Conservation (phyloP, 2,329 filamentous ascomycete species). For the Xylariomycetidae sp. region DNA sequence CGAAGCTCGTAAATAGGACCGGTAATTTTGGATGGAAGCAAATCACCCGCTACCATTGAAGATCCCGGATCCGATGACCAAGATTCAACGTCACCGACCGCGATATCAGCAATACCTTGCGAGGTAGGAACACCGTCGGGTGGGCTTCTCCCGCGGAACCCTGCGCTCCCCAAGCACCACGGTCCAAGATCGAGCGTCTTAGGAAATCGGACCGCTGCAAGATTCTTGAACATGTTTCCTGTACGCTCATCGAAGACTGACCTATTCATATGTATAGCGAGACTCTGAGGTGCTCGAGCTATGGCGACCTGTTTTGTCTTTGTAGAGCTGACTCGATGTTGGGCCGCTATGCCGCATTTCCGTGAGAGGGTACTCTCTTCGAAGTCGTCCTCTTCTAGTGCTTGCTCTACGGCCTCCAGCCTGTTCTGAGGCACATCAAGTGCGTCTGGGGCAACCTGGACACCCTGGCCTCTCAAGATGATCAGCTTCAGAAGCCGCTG, state of each 20-base stretch:
- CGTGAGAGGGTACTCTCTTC: constrained; percentile 61
- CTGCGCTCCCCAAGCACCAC: constrained; percentile 74
- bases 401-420: constrained; percentile 62
- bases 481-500: constrained; percentile 44
- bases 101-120: constrained; percentile 20
- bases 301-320: constrained; percentile 90
- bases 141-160: constrained; percentile 9
- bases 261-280: constrained; percentile 85
- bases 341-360: constrained; percentile 61
- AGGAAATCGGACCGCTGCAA: constrained; percentile 73
- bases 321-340: constrained; percentile 67
- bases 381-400: constrained; percentile 76
- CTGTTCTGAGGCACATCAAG: constrained; percentile 50
- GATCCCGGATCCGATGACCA: constrained; percentile 66
- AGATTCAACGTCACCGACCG: constrained; percentile 45
- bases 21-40: constrained; percentile 43
- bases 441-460: constrained; percentile 38
- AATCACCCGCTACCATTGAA: constrained; percentile 67
- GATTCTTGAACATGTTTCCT: constrained; percentile 77
- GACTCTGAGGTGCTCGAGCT: constrained; percentile 71
- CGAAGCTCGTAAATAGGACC: constrained; percentile 70
- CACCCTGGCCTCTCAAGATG: constrained; percentile 34
- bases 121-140: constrained; percentile 12
- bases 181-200: constrained; percentile 67
- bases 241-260: constrained; percentile 86